phyloP scores from a whole-genome alignment of 176 grass and related monocot genomes.

The Typha latifolia region DNA sequence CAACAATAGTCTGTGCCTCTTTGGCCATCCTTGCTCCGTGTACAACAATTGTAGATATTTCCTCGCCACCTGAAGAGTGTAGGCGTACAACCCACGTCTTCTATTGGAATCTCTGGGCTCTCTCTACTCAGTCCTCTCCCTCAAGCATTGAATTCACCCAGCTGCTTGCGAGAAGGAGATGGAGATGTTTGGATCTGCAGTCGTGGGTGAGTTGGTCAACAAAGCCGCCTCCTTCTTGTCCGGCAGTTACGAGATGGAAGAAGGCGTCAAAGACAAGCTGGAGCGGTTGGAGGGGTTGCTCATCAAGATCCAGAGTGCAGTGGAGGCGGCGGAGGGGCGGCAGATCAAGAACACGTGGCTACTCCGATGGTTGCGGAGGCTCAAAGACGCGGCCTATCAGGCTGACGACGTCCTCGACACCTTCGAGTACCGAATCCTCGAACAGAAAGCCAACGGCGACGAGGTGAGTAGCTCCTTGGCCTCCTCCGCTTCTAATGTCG shows the following conservation, averaged over 20 bases:
- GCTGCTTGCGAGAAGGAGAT: conserved; percentile 1
- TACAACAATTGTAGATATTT: too few relatives aligned
- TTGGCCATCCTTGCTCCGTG: too few relatives aligned
- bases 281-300: background rate
- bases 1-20: too few relatives aligned
- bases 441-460: background rate
- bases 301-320: conserved; percentile 7
- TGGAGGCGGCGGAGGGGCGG: conserved; percentile 9
- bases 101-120: too few relatives aligned
- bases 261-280: conserved; percentile 10
- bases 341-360: background rate
- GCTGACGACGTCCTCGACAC: conserved; percentile 35
- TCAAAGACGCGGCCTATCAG: too few relatives aligned
- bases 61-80: too few relatives aligned
- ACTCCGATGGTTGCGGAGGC: conserved; percentile 20
- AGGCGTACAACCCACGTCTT: too few relatives aligned
- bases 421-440: conserved; percentile 9
- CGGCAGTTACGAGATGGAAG: background rate
- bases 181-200: background rate
- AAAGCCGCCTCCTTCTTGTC: conserved; percentile 8
- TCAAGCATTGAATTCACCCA: too few relatives aligned
- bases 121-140: too few relatives aligned
- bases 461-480: background rate
- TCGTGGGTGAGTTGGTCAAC: background rate
- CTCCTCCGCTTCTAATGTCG: background rate